A percentile compares a stretch with the other conserved stretches of the same genome.
phyloP scores from a whole-genome alignment of 1,284 basidiomycete species.

The Malassezia sp. region DNA sequence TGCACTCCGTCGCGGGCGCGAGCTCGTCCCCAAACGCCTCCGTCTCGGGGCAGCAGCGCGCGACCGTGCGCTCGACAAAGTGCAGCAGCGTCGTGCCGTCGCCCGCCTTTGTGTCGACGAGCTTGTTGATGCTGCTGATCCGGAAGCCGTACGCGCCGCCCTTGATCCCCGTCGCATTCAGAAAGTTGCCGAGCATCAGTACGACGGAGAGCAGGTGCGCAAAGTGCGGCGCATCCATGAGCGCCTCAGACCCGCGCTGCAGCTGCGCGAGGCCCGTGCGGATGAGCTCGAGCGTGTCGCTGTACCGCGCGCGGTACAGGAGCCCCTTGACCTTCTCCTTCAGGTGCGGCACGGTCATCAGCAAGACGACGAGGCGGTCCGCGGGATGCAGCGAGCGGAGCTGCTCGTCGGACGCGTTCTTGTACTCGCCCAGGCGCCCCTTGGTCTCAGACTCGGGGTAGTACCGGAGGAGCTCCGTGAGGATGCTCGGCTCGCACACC shows the following conservation, averaged over 20 bases:
- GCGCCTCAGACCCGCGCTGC: slow-evolving; percentile 31
- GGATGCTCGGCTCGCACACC: slow-evolving; percentile 42
- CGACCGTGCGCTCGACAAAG: slow-evolving; percentile 80
- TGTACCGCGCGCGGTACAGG: slow-evolving; percentile 57
- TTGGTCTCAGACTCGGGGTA: slow-evolving; percentile 46
- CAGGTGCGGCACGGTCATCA: slow-evolving; percentile 91
- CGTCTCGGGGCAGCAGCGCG: slow-evolving; percentile 76
- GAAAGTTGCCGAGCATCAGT: slow-evolving; percentile 88
- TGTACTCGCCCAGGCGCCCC: slow-evolving; percentile 53
- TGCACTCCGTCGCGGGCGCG: slow-evolving; percentile 77
- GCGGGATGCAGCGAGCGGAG: slow-evolving; percentile 78
- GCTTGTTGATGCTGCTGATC: slow-evolving; percentile 92
- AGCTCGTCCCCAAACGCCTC: slow-evolving; percentile 81
- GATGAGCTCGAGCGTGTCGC: slow-evolving; percentile 38
- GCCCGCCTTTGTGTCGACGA: slow-evolving; percentile 88
- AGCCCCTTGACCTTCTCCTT: slow-evolving; percentile 81
- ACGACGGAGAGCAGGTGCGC: slow-evolving; percentile 51
- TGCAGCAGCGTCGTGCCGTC: slow-evolving; percentile 81
- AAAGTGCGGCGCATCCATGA: slow-evolving; percentile 39
- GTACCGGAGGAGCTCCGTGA: slow-evolving; percentile 42
- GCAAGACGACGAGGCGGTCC: slow-evolving; percentile 88
- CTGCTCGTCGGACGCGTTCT: slow-evolving; percentile 74
- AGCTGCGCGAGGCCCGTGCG: slow-evolving; percentile 27
- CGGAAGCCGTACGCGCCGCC: slow-evolving; percentile 96
- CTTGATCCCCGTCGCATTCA: slow-evolving; percentile 92